These are phyloP conservation scores for Annulohypoxylon nitens DNA, from an alignment of 495 filamentous ascomycete species.

Conservation along the genomic window DNA sequence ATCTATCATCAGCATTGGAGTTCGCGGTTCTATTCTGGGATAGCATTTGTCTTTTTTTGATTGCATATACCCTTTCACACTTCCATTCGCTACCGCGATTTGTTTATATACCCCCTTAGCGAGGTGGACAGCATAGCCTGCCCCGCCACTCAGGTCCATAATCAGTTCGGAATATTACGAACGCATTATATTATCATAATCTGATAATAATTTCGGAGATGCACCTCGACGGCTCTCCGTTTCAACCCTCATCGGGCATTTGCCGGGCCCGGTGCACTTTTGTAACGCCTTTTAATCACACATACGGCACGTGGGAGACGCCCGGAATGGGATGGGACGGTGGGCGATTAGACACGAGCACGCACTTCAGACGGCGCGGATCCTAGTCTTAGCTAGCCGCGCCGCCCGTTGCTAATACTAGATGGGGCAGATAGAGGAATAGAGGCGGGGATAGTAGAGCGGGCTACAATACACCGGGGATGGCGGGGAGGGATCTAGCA, in stretches of 20 bases:
- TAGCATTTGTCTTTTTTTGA: conserved; percentile 30
- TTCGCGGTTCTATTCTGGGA: conserved; percentile 33
- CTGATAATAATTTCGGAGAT: conserved; percentile 25
- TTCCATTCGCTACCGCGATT: conserved; percentile 25
- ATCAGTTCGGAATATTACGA: conserved; percentile 21
- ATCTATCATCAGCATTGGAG: conserved; percentile 43
- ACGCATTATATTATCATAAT: conserved; percentile 38
- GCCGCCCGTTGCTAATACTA: conserved; percentile 11
- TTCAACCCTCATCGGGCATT: conserved; percentile 18
- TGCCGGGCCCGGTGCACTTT: conserved; percentile 9
- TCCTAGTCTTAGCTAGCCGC: neutral
- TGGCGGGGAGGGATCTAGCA: conserved; percentile 18
- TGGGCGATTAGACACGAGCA: neutral
- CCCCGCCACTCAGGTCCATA: conserved; percentile 26
- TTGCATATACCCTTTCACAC: conserved; percentile 44
- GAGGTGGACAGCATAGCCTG: conserved; percentile 5
- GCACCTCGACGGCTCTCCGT: neutral
- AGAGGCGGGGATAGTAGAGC: neutral
- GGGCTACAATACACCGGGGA: conserved; percentile 4
- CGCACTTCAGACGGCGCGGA: neutral
- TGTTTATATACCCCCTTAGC: conserved; percentile 39
- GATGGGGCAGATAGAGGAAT: neutral
- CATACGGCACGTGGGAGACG: conserved; percentile 2
- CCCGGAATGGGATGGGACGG: conserved; percentile 5
- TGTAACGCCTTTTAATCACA: conserved; percentile 8